Evolutionary conservation across 1,139 yeast species (phyloP).

Genomic region (Suhomyces maxii): DNA sequence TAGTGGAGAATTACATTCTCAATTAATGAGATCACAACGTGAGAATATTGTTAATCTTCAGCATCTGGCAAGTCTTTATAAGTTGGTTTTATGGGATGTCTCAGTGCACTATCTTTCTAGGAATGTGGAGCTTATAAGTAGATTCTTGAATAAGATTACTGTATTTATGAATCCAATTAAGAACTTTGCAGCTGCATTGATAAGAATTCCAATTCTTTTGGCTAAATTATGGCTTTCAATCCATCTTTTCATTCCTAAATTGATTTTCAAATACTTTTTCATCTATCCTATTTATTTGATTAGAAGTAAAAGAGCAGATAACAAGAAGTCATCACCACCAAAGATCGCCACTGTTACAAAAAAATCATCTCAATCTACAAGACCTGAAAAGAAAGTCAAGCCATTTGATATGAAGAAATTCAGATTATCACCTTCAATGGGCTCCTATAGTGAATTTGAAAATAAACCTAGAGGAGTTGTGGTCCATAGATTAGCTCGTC

Average conservation of each 20-base stretch:
- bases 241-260: constrained; percentile 21
- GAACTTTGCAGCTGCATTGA: not conserved
- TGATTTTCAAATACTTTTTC: constrained; percentile 17
- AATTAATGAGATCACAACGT: constrained; percentile 7
- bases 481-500: constrained; percentile 16
- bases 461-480: constrained; percentile 13
- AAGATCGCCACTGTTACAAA: not conserved
- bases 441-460: not conserved
- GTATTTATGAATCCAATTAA: not conserved
- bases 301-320: not conserved
- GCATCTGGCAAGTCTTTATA: constrained; percentile 12
- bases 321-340: not conserved
- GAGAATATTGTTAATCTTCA: constrained; percentile 1
- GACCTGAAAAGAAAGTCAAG: not conserved
- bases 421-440: constrained; percentile 8
- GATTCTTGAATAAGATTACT: not conserved
- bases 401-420: constrained; percentile 12
- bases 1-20: constrained; percentile 5
- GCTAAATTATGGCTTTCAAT: constrained; percentile 17
- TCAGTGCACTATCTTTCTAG: constrained; percentile 15
- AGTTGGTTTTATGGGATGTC: constrained; percentile 19
- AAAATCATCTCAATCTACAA: not conserved
- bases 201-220: constrained; percentile 18
- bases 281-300: constrained; percentile 16
- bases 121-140: constrained; percentile 4